Conservation (phyloP, 768 basidiomycete genomes). For the Calocera viscosa region DNA sequence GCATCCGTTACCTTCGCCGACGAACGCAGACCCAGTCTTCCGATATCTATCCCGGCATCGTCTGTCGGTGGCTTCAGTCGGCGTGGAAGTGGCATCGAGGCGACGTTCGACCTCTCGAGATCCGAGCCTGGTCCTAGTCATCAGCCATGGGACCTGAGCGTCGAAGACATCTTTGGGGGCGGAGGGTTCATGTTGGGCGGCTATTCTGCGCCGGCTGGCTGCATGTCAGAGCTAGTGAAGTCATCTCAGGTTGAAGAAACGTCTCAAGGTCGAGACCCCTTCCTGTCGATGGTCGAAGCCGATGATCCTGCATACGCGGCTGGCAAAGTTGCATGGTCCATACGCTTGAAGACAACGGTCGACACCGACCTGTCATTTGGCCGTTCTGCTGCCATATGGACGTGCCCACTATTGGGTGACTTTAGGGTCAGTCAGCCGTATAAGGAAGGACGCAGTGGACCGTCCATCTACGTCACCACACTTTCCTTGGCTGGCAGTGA, state of each 20-base stretch:
- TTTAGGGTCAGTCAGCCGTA: not conserved
- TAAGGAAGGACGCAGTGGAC: not conserved
- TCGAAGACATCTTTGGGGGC: not conserved
- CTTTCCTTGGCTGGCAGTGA: not conserved
- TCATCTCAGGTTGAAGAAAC: not conserved
- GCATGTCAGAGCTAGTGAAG: not conserved
- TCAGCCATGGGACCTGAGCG: not conserved
- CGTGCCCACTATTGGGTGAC: not conserved
- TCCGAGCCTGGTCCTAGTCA: not conserved
- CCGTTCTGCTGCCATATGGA: not conserved
- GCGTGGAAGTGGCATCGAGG: not conserved
- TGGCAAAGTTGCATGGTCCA: not conserved
- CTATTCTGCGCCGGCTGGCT: not conserved
- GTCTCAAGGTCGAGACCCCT: not conserved
- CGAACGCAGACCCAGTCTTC: not conserved
- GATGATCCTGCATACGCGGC: constrained; percentile 5
- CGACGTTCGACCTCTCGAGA: not conserved
- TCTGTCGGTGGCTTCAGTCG: not conserved
- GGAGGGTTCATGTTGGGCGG: not conserved
- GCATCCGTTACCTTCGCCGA: not conserved
- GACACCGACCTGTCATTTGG: not conserved
- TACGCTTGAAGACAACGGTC: not conserved
- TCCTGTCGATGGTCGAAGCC: not conserved
- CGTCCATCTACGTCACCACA: not conserved
- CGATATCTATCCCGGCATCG: not conserved